A percentile compares a stretch with the other conserved stretches of the same genome.
Evolutionary conservation across 75 land plant species (phyloP).

Genomic region (Pseudotsuga menziesii): DNA sequence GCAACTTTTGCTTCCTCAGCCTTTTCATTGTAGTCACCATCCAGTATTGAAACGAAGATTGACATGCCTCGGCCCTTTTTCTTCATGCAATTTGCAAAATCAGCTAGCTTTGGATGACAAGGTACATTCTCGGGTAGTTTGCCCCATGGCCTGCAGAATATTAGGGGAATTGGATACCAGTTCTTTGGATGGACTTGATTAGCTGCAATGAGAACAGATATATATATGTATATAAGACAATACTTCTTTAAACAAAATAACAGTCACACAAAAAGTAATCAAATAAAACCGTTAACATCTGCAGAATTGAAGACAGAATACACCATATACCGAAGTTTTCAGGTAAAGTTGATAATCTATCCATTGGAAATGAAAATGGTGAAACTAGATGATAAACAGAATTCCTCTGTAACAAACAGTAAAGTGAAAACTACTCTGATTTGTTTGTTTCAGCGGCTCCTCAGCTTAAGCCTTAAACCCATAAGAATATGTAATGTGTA

Average conservation of each 20-base stretch:
- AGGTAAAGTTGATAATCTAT: background rate
- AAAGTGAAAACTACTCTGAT: background rate
- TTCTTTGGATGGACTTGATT: conserved; percentile 98
- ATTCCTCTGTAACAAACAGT: background rate
- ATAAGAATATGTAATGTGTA: too few species aligned
- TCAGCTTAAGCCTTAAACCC: too few species aligned
- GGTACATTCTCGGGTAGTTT: conserved; percentile 96
- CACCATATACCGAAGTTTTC: background rate
- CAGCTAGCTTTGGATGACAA: conserved; percentile 99
- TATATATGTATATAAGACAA: conserved; percentile 1
- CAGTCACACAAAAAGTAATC: background rate
- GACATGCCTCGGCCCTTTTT: conserved; percentile 99
- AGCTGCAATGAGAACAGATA: conserved; percentile 49
- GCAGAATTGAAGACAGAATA: background rate
- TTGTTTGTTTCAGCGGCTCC: background rate
- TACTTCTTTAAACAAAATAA: background rate
- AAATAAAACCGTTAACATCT: background rate
- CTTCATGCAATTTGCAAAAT: conserved; percentile 99
- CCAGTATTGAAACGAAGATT: conserved; percentile 89
- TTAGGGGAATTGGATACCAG: conserved; percentile 97
- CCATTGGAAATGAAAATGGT: background rate
- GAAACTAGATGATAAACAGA: background rate
- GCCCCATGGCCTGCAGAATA: conserved; percentile 99
- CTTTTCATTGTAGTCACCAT: conserved; percentile 89
- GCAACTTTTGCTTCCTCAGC: conserved; percentile 91